These are phyloP conservation scores for Candida tropicalis DNA, from an alignment of 1,139 yeast species.

Conservation along the genomic window DNA sequence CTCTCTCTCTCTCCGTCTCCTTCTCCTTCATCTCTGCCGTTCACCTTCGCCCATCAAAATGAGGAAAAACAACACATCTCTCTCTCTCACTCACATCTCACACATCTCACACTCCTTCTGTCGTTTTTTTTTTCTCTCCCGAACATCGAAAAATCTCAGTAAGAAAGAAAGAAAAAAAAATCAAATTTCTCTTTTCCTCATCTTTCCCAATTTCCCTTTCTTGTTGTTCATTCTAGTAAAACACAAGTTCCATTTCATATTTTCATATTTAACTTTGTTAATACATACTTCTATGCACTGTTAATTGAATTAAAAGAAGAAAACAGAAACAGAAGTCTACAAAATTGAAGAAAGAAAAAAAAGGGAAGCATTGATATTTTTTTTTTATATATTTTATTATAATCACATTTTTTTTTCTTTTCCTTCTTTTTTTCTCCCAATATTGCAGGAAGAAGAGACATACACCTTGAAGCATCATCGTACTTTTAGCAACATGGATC, in stretches of 20 bases:
- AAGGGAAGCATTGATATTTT: not conserved
- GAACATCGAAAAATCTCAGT: not conserved
- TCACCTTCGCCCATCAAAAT: too few species aligned
- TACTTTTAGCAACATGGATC: slow-evolving; percentile 6
- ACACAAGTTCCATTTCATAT: too few species aligned
- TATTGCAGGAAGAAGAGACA: slow-evolving; percentile 1
- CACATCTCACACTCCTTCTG: too few species aligned
- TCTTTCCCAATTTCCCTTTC: too few species aligned
- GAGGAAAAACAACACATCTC: too few species aligned
- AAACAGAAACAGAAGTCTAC: not conserved
- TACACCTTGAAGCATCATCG: not conserved
- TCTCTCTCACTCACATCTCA: too few species aligned
- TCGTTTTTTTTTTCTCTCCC: too few species aligned
- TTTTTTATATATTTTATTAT: not conserved
- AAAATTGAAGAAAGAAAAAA: not conserved
- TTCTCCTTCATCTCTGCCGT: too few species aligned
- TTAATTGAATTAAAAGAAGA: not conserved
- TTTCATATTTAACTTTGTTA: not conserved
- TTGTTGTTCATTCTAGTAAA: not conserved
- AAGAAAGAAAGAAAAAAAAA: not conserved
- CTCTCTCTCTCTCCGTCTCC: too few species aligned
- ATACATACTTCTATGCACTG: not conserved
- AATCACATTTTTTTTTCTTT: not conserved
- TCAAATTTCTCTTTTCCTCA: not conserved
- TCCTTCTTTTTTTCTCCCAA: not conserved